Base-by-base conservation (phyloP, 768 basidiomycete genomes). In the Termitomyces sp. region DNA sequence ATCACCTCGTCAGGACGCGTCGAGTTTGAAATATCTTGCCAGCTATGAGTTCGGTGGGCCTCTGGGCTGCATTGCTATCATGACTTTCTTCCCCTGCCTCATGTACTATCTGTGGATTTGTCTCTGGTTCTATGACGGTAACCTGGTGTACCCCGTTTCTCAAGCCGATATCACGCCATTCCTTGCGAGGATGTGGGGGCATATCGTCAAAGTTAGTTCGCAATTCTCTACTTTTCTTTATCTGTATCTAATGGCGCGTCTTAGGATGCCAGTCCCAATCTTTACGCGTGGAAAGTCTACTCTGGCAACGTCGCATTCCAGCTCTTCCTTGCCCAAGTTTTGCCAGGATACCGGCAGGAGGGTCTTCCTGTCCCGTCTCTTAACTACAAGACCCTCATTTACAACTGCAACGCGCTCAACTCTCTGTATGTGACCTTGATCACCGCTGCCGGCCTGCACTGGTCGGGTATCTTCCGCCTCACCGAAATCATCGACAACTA, bases 61-160 rank as follows among this genome's bases (percentile, higher is more conserved):
- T 46, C 82, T 82, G 76, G 97, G 96, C 49, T 94, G 96, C 32
- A 73, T 86, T 11, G 91, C 89, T 12, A 98, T 99, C 77, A 98
- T 99, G 91, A 80, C 87, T 20, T 88, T 91, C 51, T 99, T 99
- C 71, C 97, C 97, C 0, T 73, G 89, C 31, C 82, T 98, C 63
- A 98, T 99, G 95, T 99, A 97, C 74, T 99, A 98, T 78, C 84
- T 98, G 64, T 98, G 94, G 94, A 93, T 93, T 61, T 99, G 97
- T 70, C 83, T 98, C 40, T 93, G 90, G 86, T 96, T 96, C 74
- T 95, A 98, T 71, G 90, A 97, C 65, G 97, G 97, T 46, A 82
- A 83, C 65, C 78, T 95, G 40, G 84, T 89, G 8, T 73, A 80
- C 64, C 95, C 94, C 0, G 75, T 74, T 14, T 90, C 90, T 8